Conservation (phyloP, 1,139 yeast species). For the Saccharomyces hybrid region DNA sequence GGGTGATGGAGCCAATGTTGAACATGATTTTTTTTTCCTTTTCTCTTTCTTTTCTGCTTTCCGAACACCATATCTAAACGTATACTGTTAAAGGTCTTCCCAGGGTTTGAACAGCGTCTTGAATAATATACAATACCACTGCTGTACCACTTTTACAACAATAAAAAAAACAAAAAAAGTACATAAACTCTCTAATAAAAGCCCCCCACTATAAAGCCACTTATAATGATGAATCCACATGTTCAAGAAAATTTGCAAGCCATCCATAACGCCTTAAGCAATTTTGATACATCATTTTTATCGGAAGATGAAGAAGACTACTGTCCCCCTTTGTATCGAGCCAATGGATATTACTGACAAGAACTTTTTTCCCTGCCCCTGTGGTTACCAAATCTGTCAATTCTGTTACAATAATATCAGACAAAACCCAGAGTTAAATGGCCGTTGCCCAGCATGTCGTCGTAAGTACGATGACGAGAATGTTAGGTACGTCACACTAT, state of each 20-base stretch:
- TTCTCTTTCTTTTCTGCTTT: not conserved
- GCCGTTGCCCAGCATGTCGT: conserved; percentile 97
- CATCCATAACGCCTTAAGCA: conserved; percentile 26
- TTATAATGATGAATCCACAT: conserved; percentile 23
- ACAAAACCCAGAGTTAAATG: conserved; percentile 89
- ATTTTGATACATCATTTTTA: conserved; percentile 29
- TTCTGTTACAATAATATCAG: conserved; percentile 95
- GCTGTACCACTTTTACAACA: not conserved
- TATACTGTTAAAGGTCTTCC: not conserved
- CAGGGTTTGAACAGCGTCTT: not conserved
- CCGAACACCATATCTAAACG: not conserved
- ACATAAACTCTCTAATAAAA: not conserved
- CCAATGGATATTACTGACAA: conserved; percentile 95
- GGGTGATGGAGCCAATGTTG: not conserved
- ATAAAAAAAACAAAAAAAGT: not conserved
- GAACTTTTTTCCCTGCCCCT: conserved; percentile 96
- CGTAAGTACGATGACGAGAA: conserved; percentile 87
- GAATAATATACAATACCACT: not conserved
- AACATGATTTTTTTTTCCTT: not conserved
- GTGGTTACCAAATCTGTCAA: conserved; percentile 97
- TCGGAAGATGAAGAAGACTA: conserved; percentile 34
- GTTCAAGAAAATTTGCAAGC: conserved; percentile 26
- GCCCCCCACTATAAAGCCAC: not conserved
- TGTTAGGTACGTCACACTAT: conserved; percentile 76
- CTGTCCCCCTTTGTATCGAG: conserved; percentile 92